Evolutionary conservation across 768 basidiomycete genomes (phyloP).

Genomic region (Mycena capillaripes): DNA sequence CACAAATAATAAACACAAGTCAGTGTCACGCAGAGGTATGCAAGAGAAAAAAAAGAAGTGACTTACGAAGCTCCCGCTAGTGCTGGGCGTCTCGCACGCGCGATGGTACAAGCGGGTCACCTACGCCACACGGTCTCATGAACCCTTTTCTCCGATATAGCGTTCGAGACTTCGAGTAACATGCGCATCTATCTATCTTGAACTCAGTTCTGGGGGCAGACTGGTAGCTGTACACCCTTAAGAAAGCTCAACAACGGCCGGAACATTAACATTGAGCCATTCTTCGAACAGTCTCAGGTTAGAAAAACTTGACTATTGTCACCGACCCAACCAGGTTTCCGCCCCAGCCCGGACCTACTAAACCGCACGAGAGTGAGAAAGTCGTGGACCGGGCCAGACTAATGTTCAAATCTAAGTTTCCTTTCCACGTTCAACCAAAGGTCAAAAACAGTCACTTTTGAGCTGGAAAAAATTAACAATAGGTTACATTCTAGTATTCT

Average conservation of each 20-base stretch:
- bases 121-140: too few relatives aligned
- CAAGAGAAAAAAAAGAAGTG: too few relatives aligned
- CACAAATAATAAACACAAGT: too few relatives aligned
- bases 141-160: too few relatives aligned
- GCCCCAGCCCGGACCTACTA: neutral
- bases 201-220: too few relatives aligned
- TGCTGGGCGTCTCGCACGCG: too few relatives aligned
- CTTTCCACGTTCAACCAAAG: neutral
- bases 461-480: constrained; percentile 2
- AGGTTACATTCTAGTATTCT: constrained; percentile 12
- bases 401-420: constrained; percentile 1
- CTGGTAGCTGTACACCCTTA: neutral
- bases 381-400: neutral
- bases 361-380: constrained; percentile 1
- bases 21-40: too few relatives aligned
- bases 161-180: too few relatives aligned
- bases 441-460: neutral
- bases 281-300: neutral
- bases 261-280: constrained; percentile 2
- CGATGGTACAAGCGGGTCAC: too few relatives aligned
- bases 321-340: neutral
- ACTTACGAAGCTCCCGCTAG: too few relatives aligned
- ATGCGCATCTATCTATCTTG: too few relatives aligned
- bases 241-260: neutral
- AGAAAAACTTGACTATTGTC: neutral